A percentile compares a stretch with the other conserved stretches of the same genome.
Evolutionary conservation across 148 eudicot species (phyloP).

Genomic region (Silene uniflora): DNA sequence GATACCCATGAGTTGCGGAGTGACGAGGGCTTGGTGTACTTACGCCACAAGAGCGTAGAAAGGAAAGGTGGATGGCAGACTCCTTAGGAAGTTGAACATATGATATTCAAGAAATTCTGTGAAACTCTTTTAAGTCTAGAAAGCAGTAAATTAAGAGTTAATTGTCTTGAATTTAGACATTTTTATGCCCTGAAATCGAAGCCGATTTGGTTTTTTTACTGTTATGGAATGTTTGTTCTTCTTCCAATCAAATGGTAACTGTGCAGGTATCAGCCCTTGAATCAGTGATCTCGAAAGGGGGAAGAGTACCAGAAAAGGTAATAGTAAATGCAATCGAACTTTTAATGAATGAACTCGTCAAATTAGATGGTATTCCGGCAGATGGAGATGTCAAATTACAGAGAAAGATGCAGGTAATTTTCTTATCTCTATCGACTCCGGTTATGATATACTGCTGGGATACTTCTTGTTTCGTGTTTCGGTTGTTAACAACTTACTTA

Average conservation of each 20-base stretch:
- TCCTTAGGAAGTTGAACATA: background rate
- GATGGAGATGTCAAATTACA: slow-evolving; percentile 84
- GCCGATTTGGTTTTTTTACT: background rate
- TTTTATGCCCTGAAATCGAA: slow-evolving; percentile 4
- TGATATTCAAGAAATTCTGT: background rate
- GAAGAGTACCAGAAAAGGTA: slow-evolving; percentile 63
- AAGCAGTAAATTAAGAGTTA: background rate
- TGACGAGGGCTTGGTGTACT: no score
- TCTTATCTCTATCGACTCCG: background rate
- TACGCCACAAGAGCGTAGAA: no score
- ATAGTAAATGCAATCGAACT: slow-evolving; percentile 48
- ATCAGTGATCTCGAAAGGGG: slow-evolving; percentile 60
- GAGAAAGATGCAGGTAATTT: slow-evolving; percentile 77
- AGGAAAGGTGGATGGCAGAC: no score
- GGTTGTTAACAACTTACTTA: background rate
- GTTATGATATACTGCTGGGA: no score
- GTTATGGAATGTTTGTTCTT: background rate
- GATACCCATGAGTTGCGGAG: no score
- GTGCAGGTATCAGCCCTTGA: slow-evolving; percentile 67
- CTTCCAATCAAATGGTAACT: background rate
- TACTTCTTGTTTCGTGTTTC: no score
- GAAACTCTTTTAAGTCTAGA: no score
- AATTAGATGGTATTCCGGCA: slow-evolving; percentile 55
- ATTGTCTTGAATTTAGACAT: background rate
- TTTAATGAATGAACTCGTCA: slow-evolving; percentile 79